A percentile compares a stretch with the other conserved stretches of the same genome.
phyloP scores from a whole-genome alignment of 129 eudicot species.

The Silybum marianum region DNA sequence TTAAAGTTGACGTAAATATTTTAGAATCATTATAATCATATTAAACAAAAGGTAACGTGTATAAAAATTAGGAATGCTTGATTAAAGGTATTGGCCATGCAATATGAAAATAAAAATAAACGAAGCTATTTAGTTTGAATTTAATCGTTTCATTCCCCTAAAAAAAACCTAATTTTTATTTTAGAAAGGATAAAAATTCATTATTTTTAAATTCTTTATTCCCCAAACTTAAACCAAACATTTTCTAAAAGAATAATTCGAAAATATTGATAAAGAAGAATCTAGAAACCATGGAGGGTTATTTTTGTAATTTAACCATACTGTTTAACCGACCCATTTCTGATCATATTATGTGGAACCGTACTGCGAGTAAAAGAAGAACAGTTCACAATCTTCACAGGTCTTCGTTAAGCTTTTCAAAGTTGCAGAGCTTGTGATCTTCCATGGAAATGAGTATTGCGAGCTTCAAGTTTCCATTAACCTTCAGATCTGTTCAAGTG shows the following conservation, averaged over 20 bases:
- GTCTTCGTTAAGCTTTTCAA: background rate
- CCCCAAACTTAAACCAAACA: too few species aligned
- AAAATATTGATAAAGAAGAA: slow-evolving; percentile 2
- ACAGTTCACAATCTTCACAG: background rate
- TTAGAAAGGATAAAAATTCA: too few species aligned
- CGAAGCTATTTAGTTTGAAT: too few species aligned
- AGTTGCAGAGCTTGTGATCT: background rate
- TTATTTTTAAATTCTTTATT: too few species aligned
- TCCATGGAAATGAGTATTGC: slow-evolving; percentile 8
- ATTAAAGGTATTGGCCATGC: too few species aligned
- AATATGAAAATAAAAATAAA: too few species aligned
- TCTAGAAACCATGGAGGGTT: slow-evolving; percentile 9
- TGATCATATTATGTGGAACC: background rate
- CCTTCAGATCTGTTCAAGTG: slow-evolving; percentile 16
- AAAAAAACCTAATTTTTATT: too few species aligned
- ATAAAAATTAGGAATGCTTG: too few species aligned
- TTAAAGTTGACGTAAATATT: too few species aligned
- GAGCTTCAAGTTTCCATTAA: slow-evolving; percentile 10
- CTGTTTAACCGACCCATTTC: background rate
- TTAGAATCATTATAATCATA: background rate
- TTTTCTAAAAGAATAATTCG: background rate
- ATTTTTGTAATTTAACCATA: background rate
- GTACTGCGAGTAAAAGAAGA: slow-evolving; percentile 11
- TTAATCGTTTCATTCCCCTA: too few species aligned
- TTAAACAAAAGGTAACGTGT: too few species aligned